Evolutionary conservation across 2,329 filamentous ascomycete species (phyloP), one percentile per base, ranked within the genome.

Genomic region (Shiraia sp.): DNA sequence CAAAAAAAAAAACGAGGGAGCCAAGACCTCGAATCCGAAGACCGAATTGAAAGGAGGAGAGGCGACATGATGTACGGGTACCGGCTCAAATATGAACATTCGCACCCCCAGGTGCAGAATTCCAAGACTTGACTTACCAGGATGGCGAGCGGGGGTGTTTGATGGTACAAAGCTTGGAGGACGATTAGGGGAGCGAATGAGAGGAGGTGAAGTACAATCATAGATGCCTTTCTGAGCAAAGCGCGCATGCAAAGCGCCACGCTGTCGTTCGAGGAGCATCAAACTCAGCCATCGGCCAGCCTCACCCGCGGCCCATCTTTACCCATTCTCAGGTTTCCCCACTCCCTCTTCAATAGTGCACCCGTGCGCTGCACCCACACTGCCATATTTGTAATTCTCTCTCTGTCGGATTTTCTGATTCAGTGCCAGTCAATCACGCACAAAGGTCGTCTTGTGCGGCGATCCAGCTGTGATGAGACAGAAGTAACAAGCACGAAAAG

Each of bases 211-310:
- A 41, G 22, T 24, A 31, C 27, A 31, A 32, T 17, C 32, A 26
- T 16, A 10, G 10, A 36, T 26, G 17, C 34, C 27, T 22, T 9
- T 36, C 35, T 15, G 9, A 42, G 40, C 15, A 39, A 37, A 36
- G 29, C 25, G 37, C 37, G 46, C 47, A 42, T 42, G 40, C 49
- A 43, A n/a, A 39, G 40, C 35, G 35, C 36, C 25, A 25, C 19
- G 14, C 32, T 23, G 28, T 28, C 26, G 15, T 38, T 23, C 25
- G 36, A 33, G 36, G 32, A 26, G 27, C 36, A 41, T 23, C 34
- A 13, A 14, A 15, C 16, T 26, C 28, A 30, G 32, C 40, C 35
- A 37, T 32, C 28, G 36, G 13, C 22, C 36, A 32, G 41, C 41
- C 41, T 35, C 36, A 36, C 41, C 41, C 41, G 41, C 14, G 22